Evolutionary conservation across 1,284 basidiomycete species (phyloP).

Genomic region (Leccinum huronense): DNA sequence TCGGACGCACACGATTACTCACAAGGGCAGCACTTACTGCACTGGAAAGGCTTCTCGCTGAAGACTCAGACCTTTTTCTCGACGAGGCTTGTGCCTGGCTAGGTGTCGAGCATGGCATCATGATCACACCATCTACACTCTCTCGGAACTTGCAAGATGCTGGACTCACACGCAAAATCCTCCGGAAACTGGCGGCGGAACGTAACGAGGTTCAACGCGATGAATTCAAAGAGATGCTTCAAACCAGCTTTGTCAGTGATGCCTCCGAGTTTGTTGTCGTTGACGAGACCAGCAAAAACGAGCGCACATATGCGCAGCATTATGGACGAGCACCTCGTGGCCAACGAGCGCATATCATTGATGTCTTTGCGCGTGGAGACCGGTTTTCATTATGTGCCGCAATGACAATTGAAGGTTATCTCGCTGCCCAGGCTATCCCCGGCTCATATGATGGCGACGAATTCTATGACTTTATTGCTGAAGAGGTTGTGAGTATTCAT

Average conservation of each 20-base stretch:
- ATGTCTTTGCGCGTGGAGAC: conserved; percentile 24
- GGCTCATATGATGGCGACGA: no score
- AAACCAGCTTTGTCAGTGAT: conserved; percentile 14
- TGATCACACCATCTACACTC: not conserved
- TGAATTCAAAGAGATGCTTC: conserved; percentile 8
- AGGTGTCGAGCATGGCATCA: not conserved
- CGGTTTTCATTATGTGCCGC: conserved; percentile 16
- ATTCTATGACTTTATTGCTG: no score
- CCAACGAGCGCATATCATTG: conserved; percentile 16
- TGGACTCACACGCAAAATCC: not conserved
- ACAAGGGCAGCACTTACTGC: not conserved
- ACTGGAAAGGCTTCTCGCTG: not conserved
- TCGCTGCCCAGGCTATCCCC: no score
- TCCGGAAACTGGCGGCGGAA: not conserved
- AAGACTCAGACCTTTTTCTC: not conserved
- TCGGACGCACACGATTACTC: not conserved
- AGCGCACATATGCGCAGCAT: conserved; percentile 16
- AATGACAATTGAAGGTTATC: no score
- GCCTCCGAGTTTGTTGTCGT: conserved; percentile 28
- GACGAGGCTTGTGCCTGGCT: not conserved
- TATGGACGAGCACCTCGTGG: conserved; percentile 19
- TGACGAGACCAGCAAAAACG: conserved; percentile 32
- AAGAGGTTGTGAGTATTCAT: no score
- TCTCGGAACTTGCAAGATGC: not conserved
- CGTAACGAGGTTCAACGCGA: not conserved